phyloP scores from a whole-genome alignment of 345 rosid genomes.

The Rhodamnia rubescens region DNA sequence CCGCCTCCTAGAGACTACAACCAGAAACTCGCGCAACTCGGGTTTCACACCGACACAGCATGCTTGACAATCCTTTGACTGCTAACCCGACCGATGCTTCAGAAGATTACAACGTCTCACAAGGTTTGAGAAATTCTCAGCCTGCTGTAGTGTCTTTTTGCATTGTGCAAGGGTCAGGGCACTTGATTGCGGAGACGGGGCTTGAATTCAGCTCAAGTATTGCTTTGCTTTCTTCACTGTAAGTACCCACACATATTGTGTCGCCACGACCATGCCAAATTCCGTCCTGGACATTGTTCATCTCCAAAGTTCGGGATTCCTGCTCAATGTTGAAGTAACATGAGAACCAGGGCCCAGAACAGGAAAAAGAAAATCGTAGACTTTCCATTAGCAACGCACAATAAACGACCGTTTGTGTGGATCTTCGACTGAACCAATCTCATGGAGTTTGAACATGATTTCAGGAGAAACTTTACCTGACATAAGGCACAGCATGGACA shows the following conservation, averaged over 20 bases:
- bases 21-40: not conserved
- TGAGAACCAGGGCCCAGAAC: not conserved
- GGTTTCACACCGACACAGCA: not conserved
- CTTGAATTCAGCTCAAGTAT: conserved; percentile 40
- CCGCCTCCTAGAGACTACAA: not conserved
- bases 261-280: conserved; percentile 96
- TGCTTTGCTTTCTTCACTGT: conserved; percentile 40
- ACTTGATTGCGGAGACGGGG: conserved; percentile 25
- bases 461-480: conserved; percentile 35
- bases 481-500: conserved; percentile 75
- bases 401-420: not conserved
- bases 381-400: not conserved
- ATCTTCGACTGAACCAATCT: not conserved
- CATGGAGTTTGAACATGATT: not conserved
- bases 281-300: conserved; percentile 91
- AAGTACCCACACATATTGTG: conserved; percentile 59
- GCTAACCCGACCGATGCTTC: not conserved
- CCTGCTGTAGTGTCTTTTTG: conserved; percentile 6
- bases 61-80: not conserved
- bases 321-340: conserved; percentile 4
- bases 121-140: not conserved
- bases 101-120: not conserved
- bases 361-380: not conserved
- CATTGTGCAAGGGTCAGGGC: conserved; percentile 20
- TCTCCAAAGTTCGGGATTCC: conserved; percentile 91